phyloP scores from a whole-genome alignment of 768 basidiomycete genomes.

The Calocera cornea region DNA sequence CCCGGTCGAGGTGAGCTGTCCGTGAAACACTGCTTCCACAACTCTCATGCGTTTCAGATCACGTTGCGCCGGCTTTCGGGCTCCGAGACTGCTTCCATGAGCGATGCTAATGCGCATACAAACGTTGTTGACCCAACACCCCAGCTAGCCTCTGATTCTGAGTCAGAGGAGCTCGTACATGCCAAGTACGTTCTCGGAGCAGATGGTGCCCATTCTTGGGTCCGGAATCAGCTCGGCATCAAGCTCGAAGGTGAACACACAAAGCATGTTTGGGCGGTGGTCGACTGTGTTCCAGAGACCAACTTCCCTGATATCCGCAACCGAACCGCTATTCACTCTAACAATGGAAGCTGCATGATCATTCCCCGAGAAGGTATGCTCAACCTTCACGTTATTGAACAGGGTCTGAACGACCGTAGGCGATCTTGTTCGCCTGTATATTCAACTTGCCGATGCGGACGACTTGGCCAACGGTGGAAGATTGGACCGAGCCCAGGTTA shows the following conservation, averaged over 20 bases:
- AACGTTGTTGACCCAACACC: background rate
- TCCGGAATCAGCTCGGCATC: slow-evolving; percentile 51
- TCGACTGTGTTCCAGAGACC: slow-evolving; percentile 55
- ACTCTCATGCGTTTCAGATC: background rate
- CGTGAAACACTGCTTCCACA: background rate
- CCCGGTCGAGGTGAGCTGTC: slow-evolving; percentile 23
- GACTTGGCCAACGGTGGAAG: slow-evolving; percentile 35
- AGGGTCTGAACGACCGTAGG: background rate
- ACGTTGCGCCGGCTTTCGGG: background rate
- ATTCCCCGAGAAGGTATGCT: slow-evolving; percentile 40
- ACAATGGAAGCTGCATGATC: slow-evolving; percentile 53
- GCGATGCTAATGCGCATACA: background rate
- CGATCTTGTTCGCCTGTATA: slow-evolving; percentile 48
- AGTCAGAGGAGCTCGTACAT: slow-evolving; percentile 36
- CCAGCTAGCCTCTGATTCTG: background rate
- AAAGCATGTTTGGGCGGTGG: slow-evolving; percentile 71
- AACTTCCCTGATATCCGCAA: slow-evolving; percentile 68
- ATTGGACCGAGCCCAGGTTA: slow-evolving; percentile 40
- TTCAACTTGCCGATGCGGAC: slow-evolving; percentile 45
- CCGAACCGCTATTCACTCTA: slow-evolving; percentile 49
- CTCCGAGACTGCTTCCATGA: background rate
- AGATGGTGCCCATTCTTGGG: slow-evolving; percentile 69
- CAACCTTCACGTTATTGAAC: background rate
- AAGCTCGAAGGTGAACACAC: slow-evolving; percentile 64
- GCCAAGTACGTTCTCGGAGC: slow-evolving; percentile 67